Conservation (phyloP, 495 filamentous ascomycete species). For the Pyrenula aspistea region DNA sequence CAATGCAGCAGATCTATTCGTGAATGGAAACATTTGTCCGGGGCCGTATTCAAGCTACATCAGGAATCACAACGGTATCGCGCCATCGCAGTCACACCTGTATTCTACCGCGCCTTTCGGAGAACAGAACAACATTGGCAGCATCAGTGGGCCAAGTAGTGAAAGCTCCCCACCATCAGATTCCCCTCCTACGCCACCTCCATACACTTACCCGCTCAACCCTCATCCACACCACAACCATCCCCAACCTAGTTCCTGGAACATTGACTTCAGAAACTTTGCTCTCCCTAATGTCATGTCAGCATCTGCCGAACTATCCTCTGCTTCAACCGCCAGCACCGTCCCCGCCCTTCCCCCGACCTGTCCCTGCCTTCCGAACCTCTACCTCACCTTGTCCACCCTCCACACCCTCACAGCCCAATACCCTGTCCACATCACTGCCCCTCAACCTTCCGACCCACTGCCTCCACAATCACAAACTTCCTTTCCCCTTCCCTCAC, state of each 20-base stretch:
- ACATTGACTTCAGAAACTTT: neutral
- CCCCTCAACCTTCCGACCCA: neutral
- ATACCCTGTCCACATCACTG: neutral
- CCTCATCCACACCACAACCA: conserved; percentile 4
- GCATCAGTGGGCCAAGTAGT: neutral
- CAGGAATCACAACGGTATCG: neutral
- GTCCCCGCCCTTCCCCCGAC: conserved; percentile 3
- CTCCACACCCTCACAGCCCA: conserved; percentile 20
- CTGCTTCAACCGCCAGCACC: neutral
- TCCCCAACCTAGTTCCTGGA: neutral
- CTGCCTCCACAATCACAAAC: neutral
- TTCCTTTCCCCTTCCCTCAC: conserved; percentile 27
- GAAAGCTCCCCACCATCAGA: neutral
- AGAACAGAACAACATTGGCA: neutral
- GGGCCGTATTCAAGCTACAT: neutral
- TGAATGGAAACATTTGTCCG: neutral
- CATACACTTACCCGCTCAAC: conserved; percentile 9
- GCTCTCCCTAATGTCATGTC: neutral
- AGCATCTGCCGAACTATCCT: conserved; percentile 8
- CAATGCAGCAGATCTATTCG: neutral
- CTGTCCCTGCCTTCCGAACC: conserved; percentile 32
- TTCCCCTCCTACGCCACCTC: conserved; percentile 17
- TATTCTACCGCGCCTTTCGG: neutral
- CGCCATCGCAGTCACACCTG: neutral
- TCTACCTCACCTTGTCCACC: conserved; percentile 33